phyloP scores from a whole-genome alignment of 805 yeast species.

The Myxozyma sirexii region DNA sequence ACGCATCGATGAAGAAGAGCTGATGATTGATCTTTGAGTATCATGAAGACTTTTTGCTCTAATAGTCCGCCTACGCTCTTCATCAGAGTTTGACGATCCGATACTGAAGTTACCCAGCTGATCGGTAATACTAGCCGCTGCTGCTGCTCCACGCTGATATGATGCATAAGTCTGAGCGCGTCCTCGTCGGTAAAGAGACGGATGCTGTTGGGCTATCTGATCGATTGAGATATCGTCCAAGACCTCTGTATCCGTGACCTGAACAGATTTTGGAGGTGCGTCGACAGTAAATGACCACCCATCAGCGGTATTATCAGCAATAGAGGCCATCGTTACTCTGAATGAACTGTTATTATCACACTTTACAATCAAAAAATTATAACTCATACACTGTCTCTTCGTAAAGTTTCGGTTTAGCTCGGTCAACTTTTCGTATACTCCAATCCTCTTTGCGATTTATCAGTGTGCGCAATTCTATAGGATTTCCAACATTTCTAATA shows the following conservation, averaged over 20 bases:
- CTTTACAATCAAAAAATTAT: not conserved
- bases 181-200: constrained; percentile 5
- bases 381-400: constrained; percentile 42
- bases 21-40: not conserved
- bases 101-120: constrained; percentile 6
- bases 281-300: constrained; percentile 29
- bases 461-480: constrained; percentile 44
- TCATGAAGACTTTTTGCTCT: constrained; percentile 4
- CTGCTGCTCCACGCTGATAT: not conserved
- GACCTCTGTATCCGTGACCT: constrained; percentile 12
- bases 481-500: constrained; percentile 49
- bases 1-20: constrained; percentile 8
- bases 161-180: constrained; percentile 4
- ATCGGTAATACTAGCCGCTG: not conserved
- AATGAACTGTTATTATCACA: not conserved
- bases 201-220: not conserved
- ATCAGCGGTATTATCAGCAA: constrained; percentile 7
- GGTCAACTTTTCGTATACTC: constrained; percentile 45
- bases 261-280: not conserved
- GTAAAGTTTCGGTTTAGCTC: constrained; percentile 37
- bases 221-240: not conserved
- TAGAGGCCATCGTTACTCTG: constrained; percentile 2
- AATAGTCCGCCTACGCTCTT: constrained; percentile 4
- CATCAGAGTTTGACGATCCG: not conserved
- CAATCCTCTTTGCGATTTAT: constrained; percentile 51